These are phyloP conservation scores for Aspergillus sp. DNA, from an alignment of 2,329 filamentous ascomycete species.

Conservation along the genomic window DNA sequence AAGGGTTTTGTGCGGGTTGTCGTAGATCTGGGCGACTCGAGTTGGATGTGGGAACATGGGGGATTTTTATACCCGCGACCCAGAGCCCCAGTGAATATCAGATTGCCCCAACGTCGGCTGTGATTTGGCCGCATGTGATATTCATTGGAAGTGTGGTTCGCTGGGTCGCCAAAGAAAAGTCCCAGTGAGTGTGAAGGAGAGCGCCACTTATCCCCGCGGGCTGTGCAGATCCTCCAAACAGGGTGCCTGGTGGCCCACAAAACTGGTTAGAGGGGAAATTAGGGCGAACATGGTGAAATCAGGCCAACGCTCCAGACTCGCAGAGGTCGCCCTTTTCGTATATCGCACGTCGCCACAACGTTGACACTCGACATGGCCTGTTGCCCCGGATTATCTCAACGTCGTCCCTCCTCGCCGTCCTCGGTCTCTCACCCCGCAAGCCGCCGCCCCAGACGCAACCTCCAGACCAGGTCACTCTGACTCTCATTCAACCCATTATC, in stretches of 20 bases:
- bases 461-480: too few species aligned
- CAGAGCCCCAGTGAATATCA: not conserved
- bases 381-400: too few species aligned
- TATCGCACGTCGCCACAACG: not conserved
- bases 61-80: not conserved
- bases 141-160: not conserved
- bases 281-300: not conserved
- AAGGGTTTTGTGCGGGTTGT: slow-evolving; percentile 43
- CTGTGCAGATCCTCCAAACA: slow-evolving; percentile 15
- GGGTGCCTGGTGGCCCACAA: not conserved
- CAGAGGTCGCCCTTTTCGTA: slow-evolving; percentile 3
- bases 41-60: not conserved
- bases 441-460: too few species aligned
- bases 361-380: too few species aligned
- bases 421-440: too few species aligned
- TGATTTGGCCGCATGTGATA: slow-evolving; percentile 2
- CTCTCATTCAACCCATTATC: too few species aligned
- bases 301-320: not conserved
- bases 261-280: not conserved
- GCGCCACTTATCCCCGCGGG: slow-evolving; percentile 8
- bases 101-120: not conserved
- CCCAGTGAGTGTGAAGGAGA: not conserved
- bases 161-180: not conserved
- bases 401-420: too few species aligned
- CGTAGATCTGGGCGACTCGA: not conserved